Percentiles rank a stretch among this genome's conserved stretches.
These are phyloP conservation scores for Fusarium hainanense DNA, from an alignment of 2,329 filamentous ascomycete species.

Conservation along the genomic window DNA sequence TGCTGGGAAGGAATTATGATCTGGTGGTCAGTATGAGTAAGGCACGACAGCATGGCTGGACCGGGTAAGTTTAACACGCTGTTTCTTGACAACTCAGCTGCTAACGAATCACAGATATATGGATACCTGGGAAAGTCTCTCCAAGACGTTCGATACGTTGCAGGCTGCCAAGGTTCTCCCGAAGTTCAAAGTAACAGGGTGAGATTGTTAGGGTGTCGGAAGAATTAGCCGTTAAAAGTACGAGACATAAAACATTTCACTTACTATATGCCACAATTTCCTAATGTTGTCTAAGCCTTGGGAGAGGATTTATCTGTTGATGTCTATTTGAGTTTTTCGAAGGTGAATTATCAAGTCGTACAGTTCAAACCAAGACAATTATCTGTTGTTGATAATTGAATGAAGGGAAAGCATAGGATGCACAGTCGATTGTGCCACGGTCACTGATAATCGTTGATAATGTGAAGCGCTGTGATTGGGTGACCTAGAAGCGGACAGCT, in stretches of 20 bases:
- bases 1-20: constrained; percentile 8
- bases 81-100: accelerated
- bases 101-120: not conserved
- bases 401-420: not conserved
- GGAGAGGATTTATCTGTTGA: not conserved
- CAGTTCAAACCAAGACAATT: not conserved
- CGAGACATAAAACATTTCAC: not conserved
- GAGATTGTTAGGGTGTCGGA: too few relatives aligned
- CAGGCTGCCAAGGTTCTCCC: not conserved
- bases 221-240: not conserved
- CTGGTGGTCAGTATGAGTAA: constrained; percentile 13
- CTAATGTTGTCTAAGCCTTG: not conserved
- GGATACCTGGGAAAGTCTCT: constrained; percentile 5
- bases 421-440: not conserved
- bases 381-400: not conserved
- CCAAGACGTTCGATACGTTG: not conserved
- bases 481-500: not conserved
- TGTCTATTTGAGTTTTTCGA: too few relatives aligned
- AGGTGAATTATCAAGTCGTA: too few relatives aligned
- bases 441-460: not conserved
- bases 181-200: not conserved
- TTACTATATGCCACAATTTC: not conserved
- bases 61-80: not conserved
- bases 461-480: not conserved
- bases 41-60: not conserved